Percentiles rank a stretch among this genome's conserved stretches.
phyloP scores from a whole-genome alignment of 441 rosid species.

The Melastoma candidum region DNA sequence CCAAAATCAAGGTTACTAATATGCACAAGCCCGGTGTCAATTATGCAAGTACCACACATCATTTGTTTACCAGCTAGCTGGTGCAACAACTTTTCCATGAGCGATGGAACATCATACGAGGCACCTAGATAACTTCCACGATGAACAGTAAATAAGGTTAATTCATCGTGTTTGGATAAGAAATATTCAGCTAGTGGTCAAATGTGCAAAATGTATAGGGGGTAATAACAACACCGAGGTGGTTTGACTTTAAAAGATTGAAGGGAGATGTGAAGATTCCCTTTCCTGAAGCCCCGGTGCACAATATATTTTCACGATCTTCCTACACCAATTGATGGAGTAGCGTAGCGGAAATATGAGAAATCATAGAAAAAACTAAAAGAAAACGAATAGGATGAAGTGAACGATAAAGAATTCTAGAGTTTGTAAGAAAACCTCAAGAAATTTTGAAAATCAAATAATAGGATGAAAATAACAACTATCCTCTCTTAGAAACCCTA shows the following conservation, averaged over 20 bases:
- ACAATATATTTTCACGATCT: conserved; percentile 85
- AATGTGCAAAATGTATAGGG: conserved; percentile 7
- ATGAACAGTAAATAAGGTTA: neutral
- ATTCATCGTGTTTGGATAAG: neutral
- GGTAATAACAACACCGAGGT: conserved; percentile 22
- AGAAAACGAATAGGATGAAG: no score
- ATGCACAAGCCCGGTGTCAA: conserved; percentile 52
- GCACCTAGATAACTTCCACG: conserved; percentile 77
- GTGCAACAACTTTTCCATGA: conserved; percentile 90
- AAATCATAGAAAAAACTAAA: no score
- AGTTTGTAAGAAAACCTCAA: no score
- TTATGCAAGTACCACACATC: conserved; percentile 77
- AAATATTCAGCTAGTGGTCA: conserved; percentile 1
- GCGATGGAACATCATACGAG: conserved; percentile 91
- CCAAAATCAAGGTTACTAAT: conserved; percentile 80
- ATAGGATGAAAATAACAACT: no score
- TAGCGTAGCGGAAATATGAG: no score
- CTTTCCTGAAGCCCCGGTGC: conserved; percentile 92
- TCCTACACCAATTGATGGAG: conserved; percentile 57
- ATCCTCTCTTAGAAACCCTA: no score
- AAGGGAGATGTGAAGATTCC: conserved; percentile 97
- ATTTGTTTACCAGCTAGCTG: conserved; percentile 91
- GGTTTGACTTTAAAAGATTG: conserved; percentile 85
- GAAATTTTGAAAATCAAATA: no score
- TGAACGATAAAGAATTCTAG: no score